Evolutionary conservation across 345 rosid genomes (phyloP).

Genomic region (Combretum micranthum): DNA sequence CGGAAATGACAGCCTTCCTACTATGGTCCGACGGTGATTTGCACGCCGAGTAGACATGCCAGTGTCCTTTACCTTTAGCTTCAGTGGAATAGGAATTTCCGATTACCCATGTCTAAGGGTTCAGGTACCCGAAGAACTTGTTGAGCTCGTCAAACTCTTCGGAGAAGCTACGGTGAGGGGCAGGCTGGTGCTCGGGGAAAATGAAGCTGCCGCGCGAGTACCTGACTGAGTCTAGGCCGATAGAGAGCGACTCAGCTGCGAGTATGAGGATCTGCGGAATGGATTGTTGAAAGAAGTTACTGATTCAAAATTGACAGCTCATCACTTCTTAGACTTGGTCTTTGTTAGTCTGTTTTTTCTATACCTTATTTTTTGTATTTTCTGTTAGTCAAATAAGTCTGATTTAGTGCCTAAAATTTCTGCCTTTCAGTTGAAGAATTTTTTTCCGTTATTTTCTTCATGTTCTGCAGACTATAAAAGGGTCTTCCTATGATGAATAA

Average conservation of each 20-base stretch:
- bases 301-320: too few relatives aligned
- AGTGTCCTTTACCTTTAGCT: too few relatives aligned
- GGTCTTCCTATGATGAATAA: too few relatives aligned
- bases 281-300: too few relatives aligned
- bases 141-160: slow-evolving; percentile 55
- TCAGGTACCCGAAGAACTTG: slow-evolving; percentile 34
- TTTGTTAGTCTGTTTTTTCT: too few relatives aligned
- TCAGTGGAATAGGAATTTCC: slow-evolving; percentile 28
- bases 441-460: too few relatives aligned
- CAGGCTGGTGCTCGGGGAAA: slow-evolving; percentile 62
- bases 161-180: slow-evolving; percentile 66
- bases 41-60: slow-evolving; percentile 63
- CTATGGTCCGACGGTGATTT: slow-evolving; percentile 4
- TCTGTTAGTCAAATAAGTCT: too few relatives aligned
- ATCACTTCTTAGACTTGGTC: too few relatives aligned
- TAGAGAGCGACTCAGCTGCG: slow-evolving; percentile 31
- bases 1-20: slow-evolving; percentile 18
- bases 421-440: too few relatives aligned
- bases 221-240: slow-evolving; percentile 30
- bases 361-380: too few relatives aligned
- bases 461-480: too few relatives aligned
- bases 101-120: slow-evolving; percentile 34
- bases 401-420: too few relatives aligned
- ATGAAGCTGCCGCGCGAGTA: slow-evolving; percentile 85
- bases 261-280: slow-evolving; percentile 40